A percentile compares a stretch with the other conserved stretches of the same genome.
Evolutionary conservation across 768 basidiomycete species (phyloP).

Genomic region (Kwoniella dendrophila): DNA sequence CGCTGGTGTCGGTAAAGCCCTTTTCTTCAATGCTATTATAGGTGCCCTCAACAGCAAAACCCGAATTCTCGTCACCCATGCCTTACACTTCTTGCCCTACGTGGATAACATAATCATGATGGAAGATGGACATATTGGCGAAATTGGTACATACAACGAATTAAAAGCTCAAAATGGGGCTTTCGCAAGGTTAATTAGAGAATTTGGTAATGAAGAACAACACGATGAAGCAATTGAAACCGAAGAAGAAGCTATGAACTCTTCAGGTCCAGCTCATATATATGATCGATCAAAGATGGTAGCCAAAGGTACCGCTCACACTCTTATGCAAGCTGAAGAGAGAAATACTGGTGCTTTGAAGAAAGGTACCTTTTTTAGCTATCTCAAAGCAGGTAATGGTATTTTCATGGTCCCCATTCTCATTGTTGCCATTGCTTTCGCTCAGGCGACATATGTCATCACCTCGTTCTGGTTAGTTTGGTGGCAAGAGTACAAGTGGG

Average conservation of each 20-base stretch:
- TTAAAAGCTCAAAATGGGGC: constrained; percentile 68
- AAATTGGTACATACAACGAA: constrained; percentile 75
- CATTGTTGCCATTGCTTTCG: constrained; percentile 64
- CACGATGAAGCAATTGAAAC: constrained; percentile 60
- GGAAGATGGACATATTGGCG: constrained; percentile 73
- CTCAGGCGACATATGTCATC: constrained; percentile 73
- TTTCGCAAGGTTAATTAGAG: constrained; percentile 72
- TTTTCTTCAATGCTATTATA: constrained; percentile 81
- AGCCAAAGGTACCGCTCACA: constrained; percentile 57
- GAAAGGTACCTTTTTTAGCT: constrained; percentile 60
- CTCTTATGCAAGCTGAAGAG: constrained; percentile 82
- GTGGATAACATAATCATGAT: constrained; percentile 85
- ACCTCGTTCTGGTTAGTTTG: constrained; percentile 70
- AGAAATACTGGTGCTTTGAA: constrained; percentile 74
- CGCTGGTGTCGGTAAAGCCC: constrained; percentile 83
- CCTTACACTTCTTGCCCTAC: constrained; percentile 81
- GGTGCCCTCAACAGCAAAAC: constrained; percentile 70
- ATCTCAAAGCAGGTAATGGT: constrained; percentile 72
- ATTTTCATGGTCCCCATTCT: constrained; percentile 68
- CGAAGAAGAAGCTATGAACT: constrained; percentile 55
- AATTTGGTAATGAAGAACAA: constrained; percentile 73
- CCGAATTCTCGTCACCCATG: constrained; percentile 86
- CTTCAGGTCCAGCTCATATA: constrained; percentile 46
- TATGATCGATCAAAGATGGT: constrained; percentile 56
- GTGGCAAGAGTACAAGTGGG: constrained; percentile 71